Evolutionary conservation across 2,329 filamentous ascomycete species (phyloP), one percentile per base, ranked within the genome.

Genomic region (Trichoderma guizhouense): DNA sequence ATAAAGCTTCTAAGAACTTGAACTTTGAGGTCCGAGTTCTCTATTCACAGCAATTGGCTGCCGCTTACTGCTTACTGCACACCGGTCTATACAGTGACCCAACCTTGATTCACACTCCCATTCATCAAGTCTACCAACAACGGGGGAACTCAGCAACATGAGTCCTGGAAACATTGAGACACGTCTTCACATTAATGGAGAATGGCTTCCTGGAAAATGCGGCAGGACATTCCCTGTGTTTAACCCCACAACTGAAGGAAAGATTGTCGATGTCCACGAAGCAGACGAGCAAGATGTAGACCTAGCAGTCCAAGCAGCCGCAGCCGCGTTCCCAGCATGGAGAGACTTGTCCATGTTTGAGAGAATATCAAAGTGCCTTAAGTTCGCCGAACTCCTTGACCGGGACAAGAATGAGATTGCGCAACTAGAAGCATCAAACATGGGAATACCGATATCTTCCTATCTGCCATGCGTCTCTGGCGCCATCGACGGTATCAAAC

Each of bases 401-500:
- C 57, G 71, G 28, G 71, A 71, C 30, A 28, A 55, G 2, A 15
- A 65, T 47, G 70, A 74, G 61, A 57, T 74, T 65, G 64, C 71
- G 9, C 58, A 68, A 12, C 71, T 75, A 18, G 73, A 74, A 32
- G 73, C 74, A 12, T 61, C 60, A 32, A 73, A 65, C 28, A 74
- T 74, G 72, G 74, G 71, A 8, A 64, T 73, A 26, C 74, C 72
- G 6, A 55, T 74, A 9, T 71, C 68, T 18, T n/a, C 67, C 32
- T 64, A 64, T n/a, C 60, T 47, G 7, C 28, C 57, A 15, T 69
- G 61, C 36, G 26, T 67, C 21, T 39, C 39, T n/a, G 57, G 53
- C 8, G 32, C 66, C 32, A 71, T 73, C 12, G 68, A 65, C 30
- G 71, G 88, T 26, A 83, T 87, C 71, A 89, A 88, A 76, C 92